These are phyloP conservation scores for Salix purpurea DNA, from an alignment of 345 rosid species.

Conservation along the genomic window DNA sequence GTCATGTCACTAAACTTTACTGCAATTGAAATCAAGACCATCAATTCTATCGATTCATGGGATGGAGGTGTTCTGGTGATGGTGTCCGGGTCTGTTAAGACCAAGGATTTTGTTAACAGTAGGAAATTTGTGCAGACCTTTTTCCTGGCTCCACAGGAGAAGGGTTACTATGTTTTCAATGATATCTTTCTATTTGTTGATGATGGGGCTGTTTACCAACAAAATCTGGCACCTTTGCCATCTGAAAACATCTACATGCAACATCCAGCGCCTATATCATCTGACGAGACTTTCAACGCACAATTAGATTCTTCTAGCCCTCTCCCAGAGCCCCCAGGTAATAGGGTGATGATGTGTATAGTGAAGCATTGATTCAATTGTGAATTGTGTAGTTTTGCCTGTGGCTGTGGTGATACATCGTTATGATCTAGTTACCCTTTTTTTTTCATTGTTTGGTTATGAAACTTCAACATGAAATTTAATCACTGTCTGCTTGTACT, in stretches of 20 bases:
- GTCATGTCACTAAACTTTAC: conserved; percentile 59
- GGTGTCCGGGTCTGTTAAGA: conserved; percentile 82
- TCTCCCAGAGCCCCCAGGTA: conserved; percentile 67
- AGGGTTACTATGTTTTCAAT: conserved; percentile 83
- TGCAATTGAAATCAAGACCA: conserved; percentile 91
- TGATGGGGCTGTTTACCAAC: conserved; percentile 45
- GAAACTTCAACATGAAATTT: neutral
- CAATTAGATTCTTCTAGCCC: conserved; percentile 47
- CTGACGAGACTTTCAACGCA: conserved; percentile 48
- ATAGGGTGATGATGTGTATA: neutral
- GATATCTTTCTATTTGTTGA: conserved; percentile 81
- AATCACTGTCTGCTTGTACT: neutral
- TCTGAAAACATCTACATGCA: conserved; percentile 23
- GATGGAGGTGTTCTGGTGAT: conserved; percentile 77
- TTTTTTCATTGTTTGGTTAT: neutral
- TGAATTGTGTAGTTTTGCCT: neutral
- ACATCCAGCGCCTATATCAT: conserved; percentile 29
- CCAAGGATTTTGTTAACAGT: conserved; percentile 50
- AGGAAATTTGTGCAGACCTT: conserved; percentile 82
- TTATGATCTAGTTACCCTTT: neutral
- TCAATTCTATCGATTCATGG: conserved; percentile 80
- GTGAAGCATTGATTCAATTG: neutral
- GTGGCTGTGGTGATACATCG: neutral
- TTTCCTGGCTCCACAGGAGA: conserved; percentile 94
- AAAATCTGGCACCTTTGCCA: conserved; percentile 10